Evolutionary conservation across 805 yeast genomes (phyloP).

Genomic region (Nakazawaea molendinolei): DNA sequence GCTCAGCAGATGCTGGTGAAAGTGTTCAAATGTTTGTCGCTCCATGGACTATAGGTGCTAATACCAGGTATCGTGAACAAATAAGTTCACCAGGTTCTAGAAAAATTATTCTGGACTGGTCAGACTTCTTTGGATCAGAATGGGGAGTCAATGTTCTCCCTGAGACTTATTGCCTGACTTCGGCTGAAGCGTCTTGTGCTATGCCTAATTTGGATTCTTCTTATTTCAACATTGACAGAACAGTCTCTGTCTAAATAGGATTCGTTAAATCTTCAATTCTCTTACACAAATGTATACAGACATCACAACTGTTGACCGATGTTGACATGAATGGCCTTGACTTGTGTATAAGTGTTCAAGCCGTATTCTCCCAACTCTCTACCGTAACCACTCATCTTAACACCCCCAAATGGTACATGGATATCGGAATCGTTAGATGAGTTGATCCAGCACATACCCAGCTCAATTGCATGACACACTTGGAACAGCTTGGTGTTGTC

Average conservation of each 20-base stretch:
- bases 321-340: too few relatives aligned
- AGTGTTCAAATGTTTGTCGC: slow-evolving; percentile 11
- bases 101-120: background rate
- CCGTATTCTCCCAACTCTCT: slow-evolving; percentile 82
- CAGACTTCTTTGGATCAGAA: slow-evolving; percentile 1
- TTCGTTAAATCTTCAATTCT: background rate
- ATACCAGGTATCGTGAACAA: background rate
- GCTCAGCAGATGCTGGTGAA: slow-evolving; percentile 10
- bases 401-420: slow-evolving; percentile 77
- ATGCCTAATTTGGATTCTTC: slow-evolving; percentile 7
- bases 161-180: slow-evolving; percentile 8
- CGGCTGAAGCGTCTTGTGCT: background rate
- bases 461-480: slow-evolving; percentile 56
- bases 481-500: slow-evolving; percentile 53
- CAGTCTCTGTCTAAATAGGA: background rate
- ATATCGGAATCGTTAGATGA: slow-evolving; percentile 74
- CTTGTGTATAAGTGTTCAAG: slow-evolving; percentile 69
- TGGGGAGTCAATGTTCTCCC: slow-evolving; percentile 11
- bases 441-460: slow-evolving; percentile 78
- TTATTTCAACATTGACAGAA: slow-evolving; percentile 1
- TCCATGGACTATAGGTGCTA: slow-evolving; percentile 5
- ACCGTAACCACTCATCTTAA: slow-evolving; percentile 74
- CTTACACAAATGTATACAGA: too few relatives aligned
- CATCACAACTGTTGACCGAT: too few relatives aligned
- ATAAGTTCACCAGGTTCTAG: too few relatives aligned